A percentile compares a stretch with the other conserved stretches of the same genome.
Evolutionary conservation across 2,329 filamentous ascomycete species (phyloP).

Genomic region (Teratosphaeria pseudoeucalypti): DNA sequence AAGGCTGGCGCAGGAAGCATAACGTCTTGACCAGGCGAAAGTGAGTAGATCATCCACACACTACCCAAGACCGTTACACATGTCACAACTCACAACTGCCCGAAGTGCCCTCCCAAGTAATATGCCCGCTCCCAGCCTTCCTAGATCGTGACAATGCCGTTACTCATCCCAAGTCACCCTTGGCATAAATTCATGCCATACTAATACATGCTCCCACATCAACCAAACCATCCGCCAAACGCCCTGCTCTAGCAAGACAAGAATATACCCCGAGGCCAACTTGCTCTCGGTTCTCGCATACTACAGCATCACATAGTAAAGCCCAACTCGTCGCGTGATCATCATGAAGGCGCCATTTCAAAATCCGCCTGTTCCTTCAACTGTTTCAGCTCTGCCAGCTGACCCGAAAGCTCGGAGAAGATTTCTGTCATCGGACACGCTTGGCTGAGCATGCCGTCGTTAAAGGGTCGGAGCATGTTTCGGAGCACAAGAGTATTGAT

Average conservation of each 20-base stretch:
- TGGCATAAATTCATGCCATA: neutral
- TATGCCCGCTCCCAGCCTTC: neutral
- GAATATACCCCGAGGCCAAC: neutral
- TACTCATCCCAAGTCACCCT: neutral
- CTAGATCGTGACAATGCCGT: neutral
- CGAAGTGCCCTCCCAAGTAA: neutral
- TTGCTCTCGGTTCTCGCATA: neutral
- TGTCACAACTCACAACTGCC: neutral
- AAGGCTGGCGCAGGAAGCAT: neutral
- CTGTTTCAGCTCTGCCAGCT: constrained; percentile 53
- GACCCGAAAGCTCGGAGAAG: constrained; percentile 49
- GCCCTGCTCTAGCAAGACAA: neutral
- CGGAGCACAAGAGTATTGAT: constrained; percentile 69
- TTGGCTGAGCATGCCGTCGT: constrained; percentile 58
- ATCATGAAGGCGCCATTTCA: constrained; percentile 4
- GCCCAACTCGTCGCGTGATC: neutral
- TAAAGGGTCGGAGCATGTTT: constrained; percentile 64
- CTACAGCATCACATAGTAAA: neutral
- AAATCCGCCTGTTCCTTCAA: constrained; percentile 11
- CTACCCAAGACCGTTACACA: neutral
- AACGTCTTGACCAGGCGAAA: neutral
- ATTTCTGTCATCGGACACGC: constrained; percentile 69
- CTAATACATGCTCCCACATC: neutral
- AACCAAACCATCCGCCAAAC: neutral
- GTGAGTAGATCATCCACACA: neutral